Evolutionary conservation across 139 green algal species (phyloP).

Genomic region (Chlamydomonas sp.): DNA sequence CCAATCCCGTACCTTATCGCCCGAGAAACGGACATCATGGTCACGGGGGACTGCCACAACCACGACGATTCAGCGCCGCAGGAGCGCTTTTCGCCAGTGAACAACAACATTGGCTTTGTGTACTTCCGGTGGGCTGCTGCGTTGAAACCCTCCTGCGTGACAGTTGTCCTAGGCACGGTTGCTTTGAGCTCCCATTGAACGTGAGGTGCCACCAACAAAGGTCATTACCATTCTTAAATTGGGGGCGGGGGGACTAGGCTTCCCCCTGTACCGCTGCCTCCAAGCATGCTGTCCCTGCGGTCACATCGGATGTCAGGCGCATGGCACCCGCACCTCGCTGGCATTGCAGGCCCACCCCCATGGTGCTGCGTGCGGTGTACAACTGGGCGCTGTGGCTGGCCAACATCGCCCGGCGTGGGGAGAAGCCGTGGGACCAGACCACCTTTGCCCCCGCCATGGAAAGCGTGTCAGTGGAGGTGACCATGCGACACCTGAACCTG

Average conservation of each 20-base stretch:
- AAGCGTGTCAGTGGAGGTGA: too few species aligned
- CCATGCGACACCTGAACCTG: too few species aligned
- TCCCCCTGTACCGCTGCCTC: too few species aligned
- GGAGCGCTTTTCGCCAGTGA: constrained; percentile 22
- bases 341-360: constrained; percentile 2
- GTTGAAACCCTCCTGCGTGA: background rate
- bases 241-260: too few species aligned
- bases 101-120: constrained; percentile 42
- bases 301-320: too few species aligned
- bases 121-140: constrained; percentile 12
- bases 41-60: constrained; percentile 28
- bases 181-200: too few species aligned
- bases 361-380: constrained; percentile 18
- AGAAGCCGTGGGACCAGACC: constrained; percentile 31
- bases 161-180: too few species aligned
- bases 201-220: too few species aligned
- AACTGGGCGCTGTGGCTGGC: constrained; percentile 25
- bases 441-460: constrained; percentile 10
- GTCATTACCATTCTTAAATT: too few species aligned
- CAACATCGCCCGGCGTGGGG: constrained; percentile 7
- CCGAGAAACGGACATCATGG: background rate
- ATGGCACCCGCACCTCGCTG: too few species aligned
- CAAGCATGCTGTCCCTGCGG: too few species aligned
- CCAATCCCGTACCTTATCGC: constrained; percentile 5
- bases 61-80: background rate